Base-by-base conservation (phyloP, 2,329 filamentous ascomycete species). In the Sarocladium brachiariae region DNA sequence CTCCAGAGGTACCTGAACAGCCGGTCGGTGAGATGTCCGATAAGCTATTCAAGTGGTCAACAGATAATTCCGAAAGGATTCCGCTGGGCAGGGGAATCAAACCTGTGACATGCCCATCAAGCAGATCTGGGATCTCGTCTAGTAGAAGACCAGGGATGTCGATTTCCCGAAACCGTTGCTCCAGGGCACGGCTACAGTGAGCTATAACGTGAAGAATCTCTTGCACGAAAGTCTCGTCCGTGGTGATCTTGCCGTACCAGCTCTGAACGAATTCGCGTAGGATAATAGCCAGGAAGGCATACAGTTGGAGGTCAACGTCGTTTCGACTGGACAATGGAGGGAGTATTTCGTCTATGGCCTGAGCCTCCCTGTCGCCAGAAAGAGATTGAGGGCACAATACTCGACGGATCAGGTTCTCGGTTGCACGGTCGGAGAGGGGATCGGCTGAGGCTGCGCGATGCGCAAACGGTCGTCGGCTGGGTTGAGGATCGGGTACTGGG, bases 271-370 rank as follows among this genome's bases (percentile, higher is more conserved):
- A 96, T 56, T 96, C 90, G 61, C 87, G 84, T 59, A 96, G 76
- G 54, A 97, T 83, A 53, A 97, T 86, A 49, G 93, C 87, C 54
- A 99, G 83, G 53, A 97, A 80, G 24, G 89, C 92, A 65, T 97
- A 99, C 4, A 99, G 78, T 69, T 99, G 87, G 51, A 95, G 72
- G 66, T 99, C 93, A 53, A 97, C 82, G 59, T 95, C 89, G 66
- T 96, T 95, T 49, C 89, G 90, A 71, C 90, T 96, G 46, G 92
- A 97, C 61, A 99, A 75, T 34, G 91, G 90, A 53, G 92, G 93
- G 41, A 99, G 74, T 38, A 96, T 73, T 58, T 91, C 86, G 53
- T 95, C 83, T 58, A 95, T 84, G 46, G 88, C 80, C 25, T 70
- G 66, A 53, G 60, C 62, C 24, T 55, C 56, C 58, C 85, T 73